Base-by-base conservation (phyloP, 2,329 filamentous ascomycete species). In the Aspergillus sp. region DNA sequence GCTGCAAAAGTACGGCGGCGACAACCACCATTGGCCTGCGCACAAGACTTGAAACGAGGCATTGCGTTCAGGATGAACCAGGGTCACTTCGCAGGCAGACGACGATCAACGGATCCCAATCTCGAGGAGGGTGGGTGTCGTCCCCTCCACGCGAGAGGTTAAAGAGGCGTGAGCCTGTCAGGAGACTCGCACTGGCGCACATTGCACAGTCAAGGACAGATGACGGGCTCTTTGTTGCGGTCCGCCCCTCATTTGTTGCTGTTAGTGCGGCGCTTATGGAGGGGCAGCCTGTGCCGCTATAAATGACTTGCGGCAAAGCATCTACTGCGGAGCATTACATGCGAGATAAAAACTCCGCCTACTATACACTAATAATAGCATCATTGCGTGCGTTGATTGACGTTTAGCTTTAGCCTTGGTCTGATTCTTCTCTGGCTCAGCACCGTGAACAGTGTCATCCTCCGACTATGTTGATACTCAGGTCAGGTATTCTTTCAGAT, bases 121-220 rank as follows among this genome's bases (percentile, higher is more conserved):
- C 40, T 47, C 39, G 35, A 45, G 51, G 24, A 47, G 39, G 53
- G 51, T 52, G 52, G 52, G 55, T 24, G 52, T 52, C 35, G 41
- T 33, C 45, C 41, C 55, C 48, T 55, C 35, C 47, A 57, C n/a
- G 54, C 43, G 54, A 43, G 51, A 27, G 40, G 41, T 35, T 37
- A 31, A 44, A 49, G 50, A 27, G 59, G 56, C 61, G 49, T 60
- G 56, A 50, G 43, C 63, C 58, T 55, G 56, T 64, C 64, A 66
- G 62, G 44, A 64, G 62, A 66, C 64, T 61, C 19, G 56, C 46
- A 56, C 37, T 52, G 19, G 52, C 35, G 52, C 44, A 35, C 35
- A 41, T 37, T 57, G 50, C 43, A 52, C 41, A 27, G 55, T 37
- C 35, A 49, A 52, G 31, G 48, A 48, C 43, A 51, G 33, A 48